Evolutionary conservation across 2,329 filamentous ascomycete genomes (phyloP), one percentile per base, ranked within the genome.

Genomic region (Diaporthe vexans): DNA sequence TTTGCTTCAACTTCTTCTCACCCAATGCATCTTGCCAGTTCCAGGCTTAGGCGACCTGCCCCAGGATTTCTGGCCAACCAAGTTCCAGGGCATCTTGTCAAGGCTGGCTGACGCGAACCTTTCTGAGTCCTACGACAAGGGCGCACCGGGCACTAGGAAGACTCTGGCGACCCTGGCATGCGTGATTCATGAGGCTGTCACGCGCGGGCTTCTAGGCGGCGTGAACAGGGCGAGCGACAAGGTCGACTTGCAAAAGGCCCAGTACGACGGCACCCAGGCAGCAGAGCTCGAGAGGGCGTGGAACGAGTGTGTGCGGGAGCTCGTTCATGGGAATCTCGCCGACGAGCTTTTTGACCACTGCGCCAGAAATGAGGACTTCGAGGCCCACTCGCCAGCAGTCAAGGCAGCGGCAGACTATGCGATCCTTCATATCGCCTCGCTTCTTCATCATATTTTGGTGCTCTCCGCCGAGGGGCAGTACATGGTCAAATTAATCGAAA

Each of bases 41-140:
- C 94, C 94, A 0, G 93, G 92, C 0, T 82, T 94, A 52, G 87
- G 87, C 68, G 89, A 91, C 74, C 85, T 96, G 3, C 87, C 90
- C 0, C 80, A 85, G 1, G 89, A 90, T 4, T 94, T 94, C 81
- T 95, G 92, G 92, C 86, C 86, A 46, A 85, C 87, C n/a, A 87
- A 90, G 58, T 85, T 93, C 33, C 88, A 90, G 77, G 87, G 87
- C 1, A 81, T 94, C 21, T 85, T 94, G 78, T 83, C 85, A 78
- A 87, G 90, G 78, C 84, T 96, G 71, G 91, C 88, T 11, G 88
- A 91, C 43, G 93, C 91, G 2, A 91, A 94, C 68, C 85, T 96
- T 43, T 95, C 93, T 1, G 94, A 96, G 81, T 95, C 93, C 80
- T 96, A 95, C 79, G 94, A 96, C 81, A 95, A 95, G 82, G 94